Percentiles rank a stretch among this genome's conserved stretches.
Evolutionary conservation across 441 rosid species (phyloP).

Genomic region (Mallotus repandus): DNA sequence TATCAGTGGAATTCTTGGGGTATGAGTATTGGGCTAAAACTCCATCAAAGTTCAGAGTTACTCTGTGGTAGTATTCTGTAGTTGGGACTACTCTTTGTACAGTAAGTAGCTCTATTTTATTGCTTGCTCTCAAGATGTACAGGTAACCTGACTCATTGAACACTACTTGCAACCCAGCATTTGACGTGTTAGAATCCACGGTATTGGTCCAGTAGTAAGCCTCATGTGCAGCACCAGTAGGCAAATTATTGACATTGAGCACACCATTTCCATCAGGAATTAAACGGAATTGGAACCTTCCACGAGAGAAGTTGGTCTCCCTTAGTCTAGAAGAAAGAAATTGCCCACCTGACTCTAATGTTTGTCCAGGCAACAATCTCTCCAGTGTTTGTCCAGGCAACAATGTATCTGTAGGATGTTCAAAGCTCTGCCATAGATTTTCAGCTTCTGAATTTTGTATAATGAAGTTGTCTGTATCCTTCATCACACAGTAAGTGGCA

Average conservation of each 20-base stretch:
- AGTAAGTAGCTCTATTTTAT: not conserved
- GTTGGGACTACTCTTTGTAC: not conserved
- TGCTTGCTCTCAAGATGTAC: slow-evolving; percentile 6
- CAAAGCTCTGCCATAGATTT: slow-evolving; percentile 46
- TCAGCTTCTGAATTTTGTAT: slow-evolving; percentile 10
- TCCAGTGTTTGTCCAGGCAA: slow-evolving; percentile 34
- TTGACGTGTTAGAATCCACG: slow-evolving; percentile 1
- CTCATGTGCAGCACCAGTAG: not conserved
- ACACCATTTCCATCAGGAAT: slow-evolving; percentile 25
- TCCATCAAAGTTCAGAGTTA: slow-evolving; percentile 39
- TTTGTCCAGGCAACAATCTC: too few species aligned
- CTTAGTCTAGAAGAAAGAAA: slow-evolving; percentile 20
- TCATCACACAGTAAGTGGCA: slow-evolving; percentile 27
- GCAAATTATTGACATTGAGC: slow-evolving; percentile 27
- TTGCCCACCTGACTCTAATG: not conserved
- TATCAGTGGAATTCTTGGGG: slow-evolving; percentile 21
- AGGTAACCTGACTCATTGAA: not conserved
- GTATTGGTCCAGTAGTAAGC: slow-evolving; percentile 22
- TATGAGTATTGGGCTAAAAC: slow-evolving; percentile 32
- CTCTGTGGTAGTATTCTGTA: slow-evolving; percentile 36
- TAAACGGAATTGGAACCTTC: slow-evolving; percentile 40
- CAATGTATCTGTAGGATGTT: slow-evolving; percentile 42
- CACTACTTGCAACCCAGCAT: slow-evolving; percentile 16
- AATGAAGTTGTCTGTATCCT: slow-evolving; percentile 43
- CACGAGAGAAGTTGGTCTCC: slow-evolving; percentile 29